phyloP scores from a whole-genome alignment of 2,329 filamentous ascomycete genomes.

The Fusarium sp. region DNA sequence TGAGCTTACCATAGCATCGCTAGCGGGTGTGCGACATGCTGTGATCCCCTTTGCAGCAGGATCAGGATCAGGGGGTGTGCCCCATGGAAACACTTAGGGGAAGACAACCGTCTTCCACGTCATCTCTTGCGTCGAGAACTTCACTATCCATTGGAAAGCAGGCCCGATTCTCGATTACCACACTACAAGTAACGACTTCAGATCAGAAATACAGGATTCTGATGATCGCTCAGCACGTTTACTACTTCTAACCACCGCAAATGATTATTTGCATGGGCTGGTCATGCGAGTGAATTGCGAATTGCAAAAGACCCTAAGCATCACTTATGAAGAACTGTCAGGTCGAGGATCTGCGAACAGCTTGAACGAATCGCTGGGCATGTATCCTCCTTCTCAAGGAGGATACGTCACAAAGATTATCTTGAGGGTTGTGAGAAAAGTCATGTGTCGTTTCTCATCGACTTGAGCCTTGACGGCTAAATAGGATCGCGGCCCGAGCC shows the following conservation, averaged over 20 bases:
- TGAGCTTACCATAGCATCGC: conserved; percentile 28
- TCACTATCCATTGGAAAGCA: conserved; percentile 9
- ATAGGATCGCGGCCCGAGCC: conserved; percentile 38
- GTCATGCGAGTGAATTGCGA: conserved; percentile 1
- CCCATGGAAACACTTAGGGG: conserved; percentile 19
- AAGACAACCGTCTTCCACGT: conserved; percentile 26
- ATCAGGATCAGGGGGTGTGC: conserved; percentile 34
- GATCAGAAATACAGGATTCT: background rate
- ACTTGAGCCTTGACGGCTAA: conserved; percentile 39
- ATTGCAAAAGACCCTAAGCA: background rate
- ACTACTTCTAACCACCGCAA: conserved; percentile 1
- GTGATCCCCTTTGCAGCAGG: conserved; percentile 43
- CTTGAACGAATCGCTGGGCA: conserved; percentile 7
- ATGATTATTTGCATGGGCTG: conserved; percentile 3
- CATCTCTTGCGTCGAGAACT: conserved; percentile 24
- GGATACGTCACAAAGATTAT: conserved; percentile 13
- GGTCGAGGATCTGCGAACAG: conserved; percentile 14
- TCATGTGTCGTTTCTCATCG: conserved; percentile 32
- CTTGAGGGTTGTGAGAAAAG: conserved; percentile 34
- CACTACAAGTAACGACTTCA: background rate
- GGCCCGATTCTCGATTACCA: conserved; percentile 4
- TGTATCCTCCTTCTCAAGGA: conserved; percentile 12
- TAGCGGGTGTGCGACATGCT: conserved; percentile 33
- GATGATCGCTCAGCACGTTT: background rate
- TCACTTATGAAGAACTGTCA: background rate